Evolutionary conservation across 2,329 filamentous ascomycete genomes (phyloP).

Genomic region (Pseudogymnoascus sp.): DNA sequence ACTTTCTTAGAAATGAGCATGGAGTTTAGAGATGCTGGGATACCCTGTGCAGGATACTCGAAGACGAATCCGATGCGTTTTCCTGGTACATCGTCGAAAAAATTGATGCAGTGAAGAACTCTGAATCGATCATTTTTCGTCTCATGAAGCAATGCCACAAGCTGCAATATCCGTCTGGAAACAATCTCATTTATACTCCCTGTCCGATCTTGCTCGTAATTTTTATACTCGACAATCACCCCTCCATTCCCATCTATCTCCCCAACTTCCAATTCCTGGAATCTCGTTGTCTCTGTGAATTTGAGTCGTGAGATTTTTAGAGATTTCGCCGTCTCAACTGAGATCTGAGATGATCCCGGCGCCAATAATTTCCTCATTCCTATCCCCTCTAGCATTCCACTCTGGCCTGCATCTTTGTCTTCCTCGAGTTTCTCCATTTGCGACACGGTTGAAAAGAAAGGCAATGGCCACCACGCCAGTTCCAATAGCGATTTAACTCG

Average conservation of each 20-base stretch:
- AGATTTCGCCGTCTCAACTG: neutral
- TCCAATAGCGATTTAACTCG: neutral
- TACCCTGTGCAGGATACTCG: neutral
- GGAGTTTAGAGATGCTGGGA: neutral
- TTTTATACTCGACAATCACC: neutral
- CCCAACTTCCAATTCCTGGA: neutral
- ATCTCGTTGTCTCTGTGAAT: neutral
- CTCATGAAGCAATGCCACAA: constrained; percentile 1
- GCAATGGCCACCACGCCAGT: neutral
- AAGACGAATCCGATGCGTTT: neutral
- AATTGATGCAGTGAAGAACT: neutral
- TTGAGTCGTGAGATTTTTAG: neutral
- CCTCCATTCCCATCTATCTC: neutral
- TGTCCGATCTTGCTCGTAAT: neutral
- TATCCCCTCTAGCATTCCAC: neutral
- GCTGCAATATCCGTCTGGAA: neutral
- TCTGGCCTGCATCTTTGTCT: neutral
- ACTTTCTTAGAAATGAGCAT: neutral
- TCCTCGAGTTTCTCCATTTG: constrained; percentile 2
- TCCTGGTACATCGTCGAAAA: neutral
- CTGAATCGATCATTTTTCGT: neutral
- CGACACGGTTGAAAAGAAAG: neutral
- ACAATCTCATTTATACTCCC: neutral
- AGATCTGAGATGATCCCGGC: neutral
- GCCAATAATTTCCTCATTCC: constrained; percentile 1